Evolutionary conservation across 2,329 filamentous ascomycete species (phyloP).

Genomic region (Hypoxylon sp.): DNA sequence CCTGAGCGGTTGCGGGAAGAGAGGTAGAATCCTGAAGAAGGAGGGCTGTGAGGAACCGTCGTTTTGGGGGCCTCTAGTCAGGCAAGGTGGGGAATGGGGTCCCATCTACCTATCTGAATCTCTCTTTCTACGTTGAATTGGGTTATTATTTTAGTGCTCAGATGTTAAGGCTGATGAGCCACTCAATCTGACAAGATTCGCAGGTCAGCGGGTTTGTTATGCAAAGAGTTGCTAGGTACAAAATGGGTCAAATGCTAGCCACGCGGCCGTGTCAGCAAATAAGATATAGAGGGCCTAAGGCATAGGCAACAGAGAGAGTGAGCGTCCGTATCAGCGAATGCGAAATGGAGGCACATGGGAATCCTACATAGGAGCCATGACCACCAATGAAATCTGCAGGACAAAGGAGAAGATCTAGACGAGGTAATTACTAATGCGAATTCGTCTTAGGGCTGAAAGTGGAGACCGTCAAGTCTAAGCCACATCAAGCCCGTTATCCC

Average conservation of each 20-base stretch:
- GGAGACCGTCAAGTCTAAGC: constrained; percentile 4
- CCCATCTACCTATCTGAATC: constrained; percentile 32
- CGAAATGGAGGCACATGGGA: constrained; percentile 20
- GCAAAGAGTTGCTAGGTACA: constrained; percentile 12
- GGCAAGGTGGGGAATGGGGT: constrained; percentile 35
- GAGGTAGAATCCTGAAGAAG: constrained; percentile 24
- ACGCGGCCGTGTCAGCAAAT: constrained; percentile 28
- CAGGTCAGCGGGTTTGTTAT: background rate
- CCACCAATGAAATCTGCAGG: constrained; percentile 23
- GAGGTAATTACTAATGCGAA: constrained; percentile 21
- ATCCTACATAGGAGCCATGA: background rate
- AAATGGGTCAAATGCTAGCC: constrained; percentile 6
- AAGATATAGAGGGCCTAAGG: constrained; percentile 3
- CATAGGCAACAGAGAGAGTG: constrained; percentile 17
- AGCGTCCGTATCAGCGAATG: constrained; percentile 13
- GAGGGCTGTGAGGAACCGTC: constrained; percentile 22
- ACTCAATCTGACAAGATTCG: constrained; percentile 19
- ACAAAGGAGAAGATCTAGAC: constrained; percentile 22
- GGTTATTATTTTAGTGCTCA: constrained; percentile 24
- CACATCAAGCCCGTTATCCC: background rate
- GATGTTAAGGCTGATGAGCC: constrained; percentile 33
- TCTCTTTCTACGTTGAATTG: constrained; percentile 23
- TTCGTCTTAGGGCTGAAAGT: constrained; percentile 26
- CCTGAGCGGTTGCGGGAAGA: constrained; percentile 18
- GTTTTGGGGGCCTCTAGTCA: constrained; percentile 20